phyloP scores from a whole-genome alignment of 345 rosid genomes.

The Linum usitatissimum region DNA sequence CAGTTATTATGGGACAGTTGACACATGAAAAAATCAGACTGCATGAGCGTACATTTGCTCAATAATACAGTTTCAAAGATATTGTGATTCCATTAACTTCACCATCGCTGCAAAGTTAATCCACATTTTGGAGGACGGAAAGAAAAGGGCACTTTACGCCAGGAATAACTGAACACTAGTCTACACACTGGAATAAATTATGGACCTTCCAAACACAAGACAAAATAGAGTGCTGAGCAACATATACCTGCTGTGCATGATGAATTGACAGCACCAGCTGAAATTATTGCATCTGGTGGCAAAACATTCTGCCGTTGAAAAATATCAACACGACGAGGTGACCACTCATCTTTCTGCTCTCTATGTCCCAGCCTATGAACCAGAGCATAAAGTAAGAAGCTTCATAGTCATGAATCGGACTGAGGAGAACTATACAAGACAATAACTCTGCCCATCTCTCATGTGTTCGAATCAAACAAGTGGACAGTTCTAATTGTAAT shows the following conservation, averaged over 20 bases:
- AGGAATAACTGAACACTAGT: not conserved
- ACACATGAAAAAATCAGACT: no score
- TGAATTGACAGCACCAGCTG: constrained; percentile 78
- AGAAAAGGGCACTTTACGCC: not conserved
- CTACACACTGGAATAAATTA: not conserved
- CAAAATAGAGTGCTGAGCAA: not conserved
- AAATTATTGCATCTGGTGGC: constrained; percentile 66
- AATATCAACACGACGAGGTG: constrained; percentile 79
- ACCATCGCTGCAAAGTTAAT: not conserved
- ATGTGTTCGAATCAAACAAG: not conserved
- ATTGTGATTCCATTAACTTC: no score
- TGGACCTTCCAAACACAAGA: not conserved
- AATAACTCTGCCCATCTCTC: not conserved
- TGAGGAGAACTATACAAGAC: not conserved
- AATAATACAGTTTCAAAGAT: not conserved
- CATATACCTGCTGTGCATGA: constrained; percentile 88
- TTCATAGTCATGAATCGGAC: constrained; percentile 2
- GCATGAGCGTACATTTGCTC: not conserved
- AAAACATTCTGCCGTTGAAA: constrained; percentile 65
- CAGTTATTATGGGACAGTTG: not conserved
- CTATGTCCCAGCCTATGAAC: constrained; percentile 81
- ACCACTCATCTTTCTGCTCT: constrained; percentile 98
- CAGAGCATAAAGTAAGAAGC: constrained; percentile 15
- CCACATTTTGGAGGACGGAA: not conserved
- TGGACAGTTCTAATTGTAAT: not conserved